Evolutionary conservation across 805 yeast genomes (phyloP).

Genomic region (Clavispora carvajalis): DNA sequence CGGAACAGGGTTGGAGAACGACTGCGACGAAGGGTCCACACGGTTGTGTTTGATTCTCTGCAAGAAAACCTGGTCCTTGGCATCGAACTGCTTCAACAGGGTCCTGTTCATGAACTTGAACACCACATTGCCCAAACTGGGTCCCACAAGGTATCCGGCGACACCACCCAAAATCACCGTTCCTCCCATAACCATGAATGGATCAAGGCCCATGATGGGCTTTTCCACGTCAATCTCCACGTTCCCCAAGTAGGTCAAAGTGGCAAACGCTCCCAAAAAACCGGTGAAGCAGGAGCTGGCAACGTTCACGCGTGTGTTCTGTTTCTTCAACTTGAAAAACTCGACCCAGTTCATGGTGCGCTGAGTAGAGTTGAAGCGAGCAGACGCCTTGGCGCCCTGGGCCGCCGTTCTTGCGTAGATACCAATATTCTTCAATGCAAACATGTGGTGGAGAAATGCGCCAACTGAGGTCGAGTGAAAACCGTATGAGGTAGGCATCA

Average conservation of each 20-base stretch:
- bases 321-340: conserved; percentile 70
- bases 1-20: conserved; percentile 93
- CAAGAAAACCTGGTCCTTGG: conserved; percentile 70
- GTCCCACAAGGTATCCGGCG: conserved; percentile 79
- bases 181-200: conserved; percentile 74
- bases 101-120: conserved; percentile 54
- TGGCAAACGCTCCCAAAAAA: conserved; percentile 53
- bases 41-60: conserved; percentile 70
- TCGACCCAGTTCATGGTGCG: conserved; percentile 64
- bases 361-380: conserved; percentile 21
- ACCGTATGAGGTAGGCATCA: background rate
- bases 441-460: conserved; percentile 1
- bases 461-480: background rate
- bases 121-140: conserved; percentile 65
- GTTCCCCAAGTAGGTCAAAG: conserved; percentile 75
- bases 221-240: conserved; percentile 86
- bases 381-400: conserved; percentile 2
- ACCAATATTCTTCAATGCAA: conserved; percentile 10
- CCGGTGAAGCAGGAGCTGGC: conserved; percentile 68
- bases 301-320: conserved; percentile 65
- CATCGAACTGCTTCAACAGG: conserved; percentile 41
- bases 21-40: conserved; percentile 88
- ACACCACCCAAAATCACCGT: conserved; percentile 69
- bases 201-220: conserved; percentile 81
- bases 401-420: conserved; percentile 8